Evolutionary conservation across 1,139 yeast species (phyloP).

Genomic region (Yarrowia galli): DNA sequence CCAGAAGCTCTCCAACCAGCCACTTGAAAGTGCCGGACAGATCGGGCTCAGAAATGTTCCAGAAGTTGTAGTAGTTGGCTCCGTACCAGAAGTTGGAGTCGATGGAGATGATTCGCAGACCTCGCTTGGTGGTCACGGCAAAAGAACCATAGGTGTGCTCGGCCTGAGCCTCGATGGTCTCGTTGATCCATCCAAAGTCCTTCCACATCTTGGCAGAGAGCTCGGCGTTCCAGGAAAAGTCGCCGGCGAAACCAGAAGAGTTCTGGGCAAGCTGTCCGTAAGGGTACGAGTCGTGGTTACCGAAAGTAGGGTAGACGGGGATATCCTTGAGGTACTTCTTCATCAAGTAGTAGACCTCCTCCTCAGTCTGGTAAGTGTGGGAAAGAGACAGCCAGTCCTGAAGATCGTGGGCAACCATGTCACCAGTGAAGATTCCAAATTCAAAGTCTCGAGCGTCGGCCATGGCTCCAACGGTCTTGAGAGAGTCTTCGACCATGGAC

Average conservation of each 20-base stretch:
- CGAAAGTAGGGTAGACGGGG: constrained; percentile 70
- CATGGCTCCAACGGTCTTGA: constrained; percentile 56
- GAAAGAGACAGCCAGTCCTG: constrained; percentile 53
- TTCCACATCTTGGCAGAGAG: constrained; percentile 5
- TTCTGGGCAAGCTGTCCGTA: constrained; percentile 73
- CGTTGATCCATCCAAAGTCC: constrained; percentile 2
- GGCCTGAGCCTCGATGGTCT: background rate
- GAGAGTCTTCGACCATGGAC: constrained; percentile 61
- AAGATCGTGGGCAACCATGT: constrained; percentile 66
- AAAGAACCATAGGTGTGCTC: background rate
- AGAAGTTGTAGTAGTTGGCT: constrained; percentile 68
- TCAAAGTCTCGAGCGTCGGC: constrained; percentile 55
- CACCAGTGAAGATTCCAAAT: constrained; percentile 70
- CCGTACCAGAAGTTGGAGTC: constrained; percentile 48
- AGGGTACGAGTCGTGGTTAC: constrained; percentile 76
- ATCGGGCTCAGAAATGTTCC: constrained; percentile 62
- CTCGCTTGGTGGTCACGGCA: background rate
- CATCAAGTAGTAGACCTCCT: constrained; percentile 59
- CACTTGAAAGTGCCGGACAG: constrained; percentile 69
- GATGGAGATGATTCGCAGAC: background rate
- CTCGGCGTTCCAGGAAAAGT: constrained; percentile 4
- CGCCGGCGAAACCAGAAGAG: constrained; percentile 52
- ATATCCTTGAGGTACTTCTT: constrained; percentile 61
- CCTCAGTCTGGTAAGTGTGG: constrained; percentile 39
- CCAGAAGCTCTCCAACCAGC: constrained; percentile 65